Base-by-base conservation (phyloP, 495 filamentous ascomycete genomes). In the Talaromyces borbonicus region DNA sequence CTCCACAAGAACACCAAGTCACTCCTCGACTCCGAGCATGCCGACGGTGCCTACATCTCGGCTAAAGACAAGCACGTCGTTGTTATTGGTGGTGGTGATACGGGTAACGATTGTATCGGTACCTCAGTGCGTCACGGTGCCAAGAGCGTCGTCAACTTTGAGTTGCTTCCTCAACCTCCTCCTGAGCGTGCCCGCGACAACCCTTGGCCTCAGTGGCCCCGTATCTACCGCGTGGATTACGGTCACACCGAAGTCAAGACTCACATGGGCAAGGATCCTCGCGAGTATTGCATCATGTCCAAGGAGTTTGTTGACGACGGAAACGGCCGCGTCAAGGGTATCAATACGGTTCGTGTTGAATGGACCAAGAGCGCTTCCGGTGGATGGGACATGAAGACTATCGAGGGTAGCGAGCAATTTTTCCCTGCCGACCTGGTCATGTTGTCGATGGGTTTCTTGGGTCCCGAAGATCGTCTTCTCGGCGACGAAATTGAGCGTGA, bases 371-470 rank as follows among this genome's bases (percentile, higher is more conserved):
- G 77, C 38, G 75, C 84, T 23, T 80, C 78, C 43, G 93, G 93
- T 44, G 92, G 92, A 23, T 98, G 92, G 92, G 92, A 98, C 61
- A 98, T 98, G 92, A 95, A 95, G 77, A 89, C 93, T 59, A 74
- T 95, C 20, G 92, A 96, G 52, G 89, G 85, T 19, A 90, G 84
- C 44, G 85, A 95, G 69, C 83, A 96, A 60, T 95, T 93, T 75
- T 97, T 98, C 81, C 88, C 88, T 15, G 92, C 92, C 8, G 92
- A 98, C 52, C 81, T 98, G 27, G 90, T 98, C 37, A 84, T 98
- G 24, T 72, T 98, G 20, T 95, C 90, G 19, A 98, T 98, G 92
- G 92, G 92, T 54, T 98, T 98, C 83, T 72, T 98, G 47, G 92
- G 92, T 12, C 92, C 92, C 2, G 92, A 99, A 69, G 89, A 85